A percentile compares a stretch with the other conserved stretches of the same genome.
phyloP scores from a whole-genome alignment of 129 eudicot genomes.

The Centrapalus pauciflorus region DNA sequence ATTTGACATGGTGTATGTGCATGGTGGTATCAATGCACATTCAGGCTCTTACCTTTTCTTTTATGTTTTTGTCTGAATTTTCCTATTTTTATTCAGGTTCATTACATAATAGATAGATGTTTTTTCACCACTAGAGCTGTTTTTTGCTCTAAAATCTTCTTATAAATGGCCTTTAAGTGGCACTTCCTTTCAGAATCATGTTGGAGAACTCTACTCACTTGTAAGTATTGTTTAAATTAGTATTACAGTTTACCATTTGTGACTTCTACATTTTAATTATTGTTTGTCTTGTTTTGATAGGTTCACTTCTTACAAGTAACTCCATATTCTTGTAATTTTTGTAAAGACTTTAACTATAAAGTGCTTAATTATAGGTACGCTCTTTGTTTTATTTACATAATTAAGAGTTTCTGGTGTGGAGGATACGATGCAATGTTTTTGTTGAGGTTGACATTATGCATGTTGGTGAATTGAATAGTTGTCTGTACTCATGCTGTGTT shows the following conservation, averaged over 20 bases:
- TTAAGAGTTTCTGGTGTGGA: not conserved
- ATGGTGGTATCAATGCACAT: too few species aligned
- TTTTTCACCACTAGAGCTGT: too few species aligned
- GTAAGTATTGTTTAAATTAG: constrained; percentile 39
- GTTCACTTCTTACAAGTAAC: constrained; percentile 62
- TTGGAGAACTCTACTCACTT: constrained; percentile 95
- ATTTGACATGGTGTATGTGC: too few species aligned
- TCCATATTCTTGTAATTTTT: constrained; percentile 67
- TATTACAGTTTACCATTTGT: not conserved
- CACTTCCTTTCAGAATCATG: constrained; percentile 97
- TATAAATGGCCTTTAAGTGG: constrained; percentile 99
- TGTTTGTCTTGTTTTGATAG: constrained; percentile 25
- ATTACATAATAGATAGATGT: constrained; percentile 58
- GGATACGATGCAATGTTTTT: not conserved
- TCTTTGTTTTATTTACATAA: not conserved
- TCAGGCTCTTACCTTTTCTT: too few species aligned
- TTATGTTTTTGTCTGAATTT: too few species aligned
- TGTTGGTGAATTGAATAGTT: not conserved
- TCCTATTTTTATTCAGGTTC: constrained; percentile 50
- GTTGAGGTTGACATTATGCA: constrained; percentile 1
- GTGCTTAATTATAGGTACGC: constrained; percentile 75
- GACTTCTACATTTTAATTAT: not conserved
- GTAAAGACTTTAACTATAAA: constrained; percentile 89
- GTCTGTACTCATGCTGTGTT: not conserved
- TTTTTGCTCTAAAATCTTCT: too few species aligned